Evolutionary conservation across 2,329 filamentous ascomycete species (phyloP).

Genomic region (Fusarium verticillioides): DNA sequence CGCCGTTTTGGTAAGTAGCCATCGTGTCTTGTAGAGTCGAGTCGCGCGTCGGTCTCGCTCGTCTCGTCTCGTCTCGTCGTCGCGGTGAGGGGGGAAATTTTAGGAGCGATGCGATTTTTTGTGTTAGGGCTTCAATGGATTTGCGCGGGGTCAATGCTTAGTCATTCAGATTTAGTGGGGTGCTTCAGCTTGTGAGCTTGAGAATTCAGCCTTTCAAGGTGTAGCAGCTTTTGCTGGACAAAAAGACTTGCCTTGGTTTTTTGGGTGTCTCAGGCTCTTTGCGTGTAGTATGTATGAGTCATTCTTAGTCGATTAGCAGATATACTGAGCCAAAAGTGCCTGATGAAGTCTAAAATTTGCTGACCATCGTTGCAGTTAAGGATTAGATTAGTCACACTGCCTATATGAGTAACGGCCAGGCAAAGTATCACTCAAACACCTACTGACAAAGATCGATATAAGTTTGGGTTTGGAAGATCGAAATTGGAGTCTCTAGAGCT

Average conservation of each 20-base stretch:
- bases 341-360: slow-evolving; percentile 21
- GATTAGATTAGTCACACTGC: slow-evolving; percentile 42
- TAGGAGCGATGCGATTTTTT: slow-evolving; percentile 45
- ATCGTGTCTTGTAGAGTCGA: slow-evolving; percentile 55
- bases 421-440: slow-evolving; percentile 22
- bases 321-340: slow-evolving; percentile 13
- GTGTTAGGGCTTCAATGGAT: slow-evolving; percentile 53
- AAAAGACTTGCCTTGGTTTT: slow-evolving; percentile 5
- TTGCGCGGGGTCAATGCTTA: slow-evolving; percentile 26
- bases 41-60: slow-evolving; percentile 45
- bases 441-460: slow-evolving; percentile 10
- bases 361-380: slow-evolving; percentile 30
- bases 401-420: slow-evolving; percentile 19
- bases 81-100: slow-evolving; percentile 51
- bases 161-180: slow-evolving; percentile 37
- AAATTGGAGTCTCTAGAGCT: slow-evolving; percentile 1
- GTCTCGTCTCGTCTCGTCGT: slow-evolving; percentile 43
- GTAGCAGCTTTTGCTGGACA: slow-evolving; percentile 7
- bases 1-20: slow-evolving; percentile 72
- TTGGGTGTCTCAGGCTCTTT: slow-evolving; percentile 12
- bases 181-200: slow-evolving; percentile 41
- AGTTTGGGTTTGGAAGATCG: slow-evolving; percentile 1
- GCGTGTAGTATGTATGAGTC: slow-evolving; percentile 39
- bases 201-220: slow-evolving; percentile 14
- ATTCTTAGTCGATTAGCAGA: slow-evolving; percentile 40